Base-by-base conservation (phyloP, 1,139 yeast genomes). In the Geotrichum reessii region DNA sequence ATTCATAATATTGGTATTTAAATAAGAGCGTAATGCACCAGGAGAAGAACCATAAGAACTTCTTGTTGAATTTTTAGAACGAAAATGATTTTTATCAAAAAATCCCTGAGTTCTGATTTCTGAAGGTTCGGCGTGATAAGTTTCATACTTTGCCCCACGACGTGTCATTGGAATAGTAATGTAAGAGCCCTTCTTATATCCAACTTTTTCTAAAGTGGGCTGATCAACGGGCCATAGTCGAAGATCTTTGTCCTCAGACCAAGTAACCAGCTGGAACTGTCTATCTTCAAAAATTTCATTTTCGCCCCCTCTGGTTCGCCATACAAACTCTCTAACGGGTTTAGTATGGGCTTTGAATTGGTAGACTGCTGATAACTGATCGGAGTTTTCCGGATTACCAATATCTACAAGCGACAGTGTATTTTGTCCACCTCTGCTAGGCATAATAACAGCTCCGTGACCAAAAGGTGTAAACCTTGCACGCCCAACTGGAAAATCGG, bases 381-480 rank as follows among this genome's bases (percentile, higher is more conserved):
- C 53, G 9, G 58, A 55, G 5, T 65, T 61, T 12, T 67, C 72
- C 0, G 75, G 73, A 5, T 64, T 67, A 50, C 72, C 67, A 33
- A 72, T 71, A 21, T 85, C 83, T 21, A 86, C 81, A 33, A 92
- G 73, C 67, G 84, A 87, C 1, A 91, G 78, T 0, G 91, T 79
- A 71, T 93, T 85, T 24, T 81, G 78, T 2, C 98, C 98, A 0
- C 96, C 97, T 57, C 95, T 75, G 58, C 87, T 76, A 0, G 99
- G 99, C 90, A 91, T 87, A 3, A 93, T 82, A 12, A 95, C 89
- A 69, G 93, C 87, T n/a, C 93, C 96, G 25, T 80, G 76, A 0
- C 98, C 98, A 76, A 91, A 90, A 0, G 99, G 99, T 33, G 92
- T 75, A 59, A 85, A 84, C 53, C 98, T 76, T 0, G 98, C 96